Evolutionary conservation across 1,284 basidiomycete species (phyloP), one percentile per base, ranked within the genome.

Genomic region (Porodaedalea pini): DNA sequence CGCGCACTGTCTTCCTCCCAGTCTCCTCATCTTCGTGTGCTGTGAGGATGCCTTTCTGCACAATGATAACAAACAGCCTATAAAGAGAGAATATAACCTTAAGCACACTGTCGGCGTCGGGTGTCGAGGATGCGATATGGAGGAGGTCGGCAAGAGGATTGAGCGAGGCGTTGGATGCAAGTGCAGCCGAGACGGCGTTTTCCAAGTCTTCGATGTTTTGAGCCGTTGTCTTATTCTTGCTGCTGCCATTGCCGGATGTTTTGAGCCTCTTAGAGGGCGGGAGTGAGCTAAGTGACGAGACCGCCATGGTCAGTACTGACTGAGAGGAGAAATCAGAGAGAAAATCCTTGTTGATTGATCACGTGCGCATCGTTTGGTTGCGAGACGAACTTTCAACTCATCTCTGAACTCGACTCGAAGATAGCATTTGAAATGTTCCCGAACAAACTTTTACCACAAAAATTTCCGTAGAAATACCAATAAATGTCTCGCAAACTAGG

Each of bases 21-120:
- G 85, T 84, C 44, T 77, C 63, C 10, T 64, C 66, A n/a, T 64
- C 71, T 17, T 72, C 73, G 15, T 70, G 72, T 10, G 70, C 62
- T 1, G 68, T 74, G 8, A 94, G 73, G 60, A 85, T 81, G 2
- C 83, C 81, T 48, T 77, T 76, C 4, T 77, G 71, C 41, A 93
- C 78, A 29, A 91, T 72, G 25, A 80, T 66, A 3, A 91, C 83
- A 68, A 93, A 94, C 15, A 88, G 77, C 27, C 92, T 77, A 70
- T 96, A 94, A 19, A 91, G 71, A 0, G 92, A 85, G 73, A 94
- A 96, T 8, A 93, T 77, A 0, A 83, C 84, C 66, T 88, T 92
- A 57, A 88, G 88, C 8, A 83, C 79, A 36, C 83, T 70, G 43
- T 81, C 73, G 60, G 75, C 21, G 66, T 68, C 55, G 8, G 19